A percentile compares a stretch with the other conserved stretches of the same genome.
phyloP scores from a whole-genome alignment of 176 grass and related monocot genomes.

The Bonia amplexicaulis region DNA sequence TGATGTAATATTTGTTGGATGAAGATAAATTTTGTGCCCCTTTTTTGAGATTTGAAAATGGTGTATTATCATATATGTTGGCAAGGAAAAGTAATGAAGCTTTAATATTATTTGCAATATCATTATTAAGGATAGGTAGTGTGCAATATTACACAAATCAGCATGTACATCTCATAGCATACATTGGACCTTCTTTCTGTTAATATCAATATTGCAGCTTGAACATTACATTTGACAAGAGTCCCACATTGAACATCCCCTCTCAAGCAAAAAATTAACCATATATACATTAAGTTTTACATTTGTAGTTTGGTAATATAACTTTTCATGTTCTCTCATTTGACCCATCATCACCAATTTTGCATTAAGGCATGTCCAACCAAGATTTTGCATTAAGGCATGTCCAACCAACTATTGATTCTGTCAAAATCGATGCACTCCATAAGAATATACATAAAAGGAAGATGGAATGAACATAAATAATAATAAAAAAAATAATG shows the following conservation, averaged over 20 bases:
- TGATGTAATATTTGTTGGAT: background rate
- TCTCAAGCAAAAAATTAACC: background rate
- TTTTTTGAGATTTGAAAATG: background rate
- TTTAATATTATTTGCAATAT: background rate
- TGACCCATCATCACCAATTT: background rate
- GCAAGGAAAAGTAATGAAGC: background rate
- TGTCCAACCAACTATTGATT: background rate
- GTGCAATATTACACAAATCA: background rate
- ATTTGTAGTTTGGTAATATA: background rate
- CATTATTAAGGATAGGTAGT: background rate
- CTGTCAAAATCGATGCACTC: background rate
- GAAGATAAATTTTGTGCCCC: background rate
- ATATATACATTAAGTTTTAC: background rate
- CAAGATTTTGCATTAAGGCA: background rate
- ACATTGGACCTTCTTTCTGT: background rate
- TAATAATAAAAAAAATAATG: background rate
- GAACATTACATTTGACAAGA: background rate
- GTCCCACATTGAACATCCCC: background rate
- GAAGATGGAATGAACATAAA: background rate
- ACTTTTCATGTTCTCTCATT: background rate
- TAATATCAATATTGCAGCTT: background rate
- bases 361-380: background rate
- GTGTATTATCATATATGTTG: background rate
- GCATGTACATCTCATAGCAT: background rate
- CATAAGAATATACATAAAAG: background rate